Base-by-base conservation (phyloP, 2,329 filamentous ascomycete species). In the Purpureocillium lavendulum region DNA sequence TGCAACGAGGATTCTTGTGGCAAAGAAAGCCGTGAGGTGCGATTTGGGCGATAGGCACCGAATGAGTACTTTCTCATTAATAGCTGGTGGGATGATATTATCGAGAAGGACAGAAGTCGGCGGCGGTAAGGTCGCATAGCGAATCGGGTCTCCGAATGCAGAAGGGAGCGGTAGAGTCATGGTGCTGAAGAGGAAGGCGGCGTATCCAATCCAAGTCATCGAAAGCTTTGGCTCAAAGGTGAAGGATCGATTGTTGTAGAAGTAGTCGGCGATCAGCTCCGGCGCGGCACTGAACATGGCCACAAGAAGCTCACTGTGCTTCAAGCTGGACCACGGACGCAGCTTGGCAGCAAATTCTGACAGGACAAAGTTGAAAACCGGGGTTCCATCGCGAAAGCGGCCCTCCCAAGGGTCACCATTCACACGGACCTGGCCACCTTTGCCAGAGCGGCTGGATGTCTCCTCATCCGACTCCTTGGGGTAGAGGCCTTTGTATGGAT, bases 171-270 rank as follows among this genome's bases (percentile, higher is more conserved):
- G 78, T 29, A 94, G 67, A 41, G 82, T 75, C 34, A 96, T 79
- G 1, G 82, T 78, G 44, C 84, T 84, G 60, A 94, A 94, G 5
- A 98, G 65, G 45, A 97, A 87, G 0, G 88, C 80, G 0, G 88
- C 87, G 56, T 94, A 95, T 32, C 90, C 89, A 49, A 97, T 85
- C 92, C 92, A 98, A 0, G 88, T 92, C 33, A 88, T 82, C 3
- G 88, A 92, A 5, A 94, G 71, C 55, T 95, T 97, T 0, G 92
- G 89, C 32, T 97, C 89, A 46, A 94, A 87, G 0, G 82, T 78
- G 52, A 97, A 92, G 39, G 82, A 77, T 44, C 76, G 80, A 54
- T 87, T 89, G 55, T 77, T 81, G 33, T 80, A 70, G 55, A 95
- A 97, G 58, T 94, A 98, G 52, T 88, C 81, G 33, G 87, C 84